These are phyloP conservation scores for Notholithocarpus densiflorus DNA, from an alignment of 306 rosid species.

Conservation along the genomic window DNA sequence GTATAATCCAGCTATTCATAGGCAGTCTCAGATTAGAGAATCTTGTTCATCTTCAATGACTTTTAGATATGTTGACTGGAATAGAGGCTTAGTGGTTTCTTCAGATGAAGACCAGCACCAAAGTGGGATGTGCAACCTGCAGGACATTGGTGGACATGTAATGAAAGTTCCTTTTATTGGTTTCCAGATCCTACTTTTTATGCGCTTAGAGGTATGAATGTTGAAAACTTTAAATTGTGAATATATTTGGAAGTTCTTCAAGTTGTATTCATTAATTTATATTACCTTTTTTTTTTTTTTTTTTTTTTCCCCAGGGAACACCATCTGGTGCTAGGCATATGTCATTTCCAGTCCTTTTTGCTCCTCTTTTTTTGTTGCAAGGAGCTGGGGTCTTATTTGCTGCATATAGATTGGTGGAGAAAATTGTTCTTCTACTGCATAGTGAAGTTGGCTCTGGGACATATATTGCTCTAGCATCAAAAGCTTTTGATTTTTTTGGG, in stretches of 20 bases:
- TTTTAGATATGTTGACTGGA: slow-evolving; percentile 66
- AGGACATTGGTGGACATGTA: slow-evolving; percentile 85
- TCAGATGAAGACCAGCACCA: slow-evolving; percentile 60
- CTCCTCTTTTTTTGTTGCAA: slow-evolving; percentile 80
- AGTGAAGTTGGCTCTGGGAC: slow-evolving; percentile 49
- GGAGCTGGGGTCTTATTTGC: slow-evolving; percentile 79
- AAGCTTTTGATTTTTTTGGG: slow-evolving; percentile 62
- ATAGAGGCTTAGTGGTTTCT: slow-evolving; percentile 64
- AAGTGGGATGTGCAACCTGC: slow-evolving; percentile 55
- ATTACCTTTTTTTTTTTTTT: background rate
- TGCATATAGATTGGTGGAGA: slow-evolving; percentile 67
- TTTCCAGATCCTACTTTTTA: slow-evolving; percentile 75
- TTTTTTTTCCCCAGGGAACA: slow-evolving; percentile 54
- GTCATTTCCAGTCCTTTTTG: slow-evolving; percentile 45
- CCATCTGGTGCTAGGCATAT: slow-evolving; percentile 47
- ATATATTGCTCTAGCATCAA: slow-evolving; percentile 53
- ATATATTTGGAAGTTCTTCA: slow-evolving; percentile 5
- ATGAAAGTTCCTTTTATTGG: slow-evolving; percentile 77
- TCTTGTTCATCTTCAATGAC: slow-evolving; percentile 54
- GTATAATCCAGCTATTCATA: slow-evolving; percentile 87
- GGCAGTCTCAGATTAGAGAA: slow-evolving; percentile 55
- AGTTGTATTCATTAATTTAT: slow-evolving; percentile 14
- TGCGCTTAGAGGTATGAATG: slow-evolving; percentile 71
- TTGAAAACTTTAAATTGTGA: background rate
- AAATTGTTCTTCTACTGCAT: slow-evolving; percentile 47